Conservation (phyloP, 208 protist genomes). For the Polymyxa betae region DNA sequence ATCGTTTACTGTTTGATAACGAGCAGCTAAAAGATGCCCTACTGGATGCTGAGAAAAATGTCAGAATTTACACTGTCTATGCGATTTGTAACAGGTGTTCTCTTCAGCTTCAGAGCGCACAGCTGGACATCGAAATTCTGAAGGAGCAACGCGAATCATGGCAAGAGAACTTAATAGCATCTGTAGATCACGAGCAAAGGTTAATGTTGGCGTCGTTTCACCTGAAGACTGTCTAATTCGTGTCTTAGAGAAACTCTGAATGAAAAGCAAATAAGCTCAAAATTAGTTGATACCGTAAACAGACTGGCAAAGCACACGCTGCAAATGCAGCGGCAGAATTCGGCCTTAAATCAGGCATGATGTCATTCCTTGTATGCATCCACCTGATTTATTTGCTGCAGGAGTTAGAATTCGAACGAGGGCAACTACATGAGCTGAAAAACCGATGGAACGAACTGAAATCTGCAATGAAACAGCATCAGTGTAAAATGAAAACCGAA, state of each 20-base stretch:
- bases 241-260: neutral
- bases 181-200: neutral
- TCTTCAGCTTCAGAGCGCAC: neutral
- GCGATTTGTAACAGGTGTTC: neutral
- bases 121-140: constrained; percentile 43
- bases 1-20: neutral
- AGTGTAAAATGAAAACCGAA: too few species aligned
- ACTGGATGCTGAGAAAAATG: neutral
- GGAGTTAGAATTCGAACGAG: too few species aligned
- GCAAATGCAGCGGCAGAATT: neutral
- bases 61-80: neutral
- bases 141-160: constrained; percentile 17
- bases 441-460: too few species aligned
- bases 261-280: neutral
- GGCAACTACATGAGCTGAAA: too few species aligned
- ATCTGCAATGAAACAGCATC: too few species aligned
- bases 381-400: too few species aligned
- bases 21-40: neutral
- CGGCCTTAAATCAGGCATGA: too few species aligned
- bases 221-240: neutral
- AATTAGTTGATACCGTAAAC: neutral
- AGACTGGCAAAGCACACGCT: neutral
- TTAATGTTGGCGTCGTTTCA: neutral
- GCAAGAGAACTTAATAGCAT: neutral
- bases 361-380: too few species aligned